A percentile compares a stretch with the other conserved stretches of the same genome.
These are phyloP conservation scores for Amauroascus verrucosus DNA, from an alignment of 2,329 filamentous ascomycete genomes.

Conservation along the genomic window DNA sequence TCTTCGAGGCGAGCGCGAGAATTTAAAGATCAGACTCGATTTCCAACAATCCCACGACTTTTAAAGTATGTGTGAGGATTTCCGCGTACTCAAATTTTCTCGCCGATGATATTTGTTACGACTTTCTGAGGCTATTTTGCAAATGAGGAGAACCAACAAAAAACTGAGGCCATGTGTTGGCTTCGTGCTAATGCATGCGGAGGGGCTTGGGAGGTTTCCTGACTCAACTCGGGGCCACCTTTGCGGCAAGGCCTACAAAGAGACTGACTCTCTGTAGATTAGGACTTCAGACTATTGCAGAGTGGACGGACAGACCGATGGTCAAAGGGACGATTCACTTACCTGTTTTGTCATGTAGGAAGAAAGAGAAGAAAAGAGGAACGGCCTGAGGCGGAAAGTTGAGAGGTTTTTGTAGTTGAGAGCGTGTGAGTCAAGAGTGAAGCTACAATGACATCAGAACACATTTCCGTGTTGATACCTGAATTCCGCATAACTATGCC, in stretches of 20 bases:
- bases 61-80: not conserved
- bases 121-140: not conserved
- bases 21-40: not conserved
- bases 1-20: not conserved
- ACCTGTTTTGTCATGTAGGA: not conserved
- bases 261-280: not conserved
- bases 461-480: too few relatives aligned
- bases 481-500: too few relatives aligned
- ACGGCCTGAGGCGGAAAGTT: not conserved
- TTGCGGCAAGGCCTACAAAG: not conserved
- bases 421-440: not conserved
- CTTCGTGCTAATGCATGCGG: not conserved
- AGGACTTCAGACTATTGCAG: not conserved
- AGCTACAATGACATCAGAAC: not conserved
- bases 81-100: not conserved
- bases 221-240: not conserved
- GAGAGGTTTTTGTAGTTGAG: not conserved
- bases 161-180: not conserved
- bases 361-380: not conserved
- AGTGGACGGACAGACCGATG: not conserved
- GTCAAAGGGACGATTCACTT: not conserved
- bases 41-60: not conserved
- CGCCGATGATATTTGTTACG: not conserved
- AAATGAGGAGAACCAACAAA: not conserved
- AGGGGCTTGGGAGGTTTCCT: not conserved